These are phyloP conservation scores for Candida anutae DNA, from an alignment of 1,139 yeast species.

Conservation along the genomic window DNA sequence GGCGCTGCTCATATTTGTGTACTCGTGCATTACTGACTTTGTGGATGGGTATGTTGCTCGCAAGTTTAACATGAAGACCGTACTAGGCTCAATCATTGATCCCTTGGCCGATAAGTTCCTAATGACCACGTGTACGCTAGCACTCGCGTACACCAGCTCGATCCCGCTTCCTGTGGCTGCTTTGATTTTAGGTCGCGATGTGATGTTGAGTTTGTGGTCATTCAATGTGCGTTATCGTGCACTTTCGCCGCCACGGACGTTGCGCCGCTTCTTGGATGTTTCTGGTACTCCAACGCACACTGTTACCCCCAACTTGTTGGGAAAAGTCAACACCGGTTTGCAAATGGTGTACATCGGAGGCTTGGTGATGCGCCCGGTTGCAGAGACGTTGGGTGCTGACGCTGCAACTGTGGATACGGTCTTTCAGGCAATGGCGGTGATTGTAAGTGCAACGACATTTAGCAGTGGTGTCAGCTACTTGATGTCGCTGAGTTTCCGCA, in stretches of 20 bases:
- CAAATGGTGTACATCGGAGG: conserved; percentile 88
- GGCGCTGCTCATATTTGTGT: conserved; percentile 69
- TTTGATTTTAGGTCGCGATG: conserved; percentile 79
- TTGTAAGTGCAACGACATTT: conserved; percentile 73
- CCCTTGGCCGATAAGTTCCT: conserved; percentile 92
- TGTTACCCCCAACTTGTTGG: conserved; percentile 82
- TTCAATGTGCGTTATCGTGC: conserved; percentile 66
- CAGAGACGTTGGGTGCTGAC: conserved; percentile 17
- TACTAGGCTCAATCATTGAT: conserved; percentile 85
- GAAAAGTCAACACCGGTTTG: conserved; percentile 81
- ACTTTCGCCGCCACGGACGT: conserved; percentile 69
- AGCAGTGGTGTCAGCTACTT: conserved; percentile 70
- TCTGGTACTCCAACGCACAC: conserved; percentile 77
- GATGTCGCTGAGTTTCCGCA: conserved; percentile 3
- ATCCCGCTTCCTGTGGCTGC: conserved; percentile 64
- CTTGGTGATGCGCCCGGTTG: conserved; percentile 60
- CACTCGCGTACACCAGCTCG: conserved; percentile 62
- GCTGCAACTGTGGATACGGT: conserved; percentile 12
- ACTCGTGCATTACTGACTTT: conserved; percentile 86
- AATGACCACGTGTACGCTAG: conserved; percentile 78
- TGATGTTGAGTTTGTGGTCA: conserved; percentile 68
- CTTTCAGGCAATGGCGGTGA: conserved; percentile 17
- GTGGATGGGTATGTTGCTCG: conserved; percentile 91
- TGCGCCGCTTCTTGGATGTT: conserved; percentile 60
- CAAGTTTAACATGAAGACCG: conserved; percentile 63